Base-by-base conservation (phyloP, 1,284 basidiomycete species). In the Malassezia slooffiae region DNA sequence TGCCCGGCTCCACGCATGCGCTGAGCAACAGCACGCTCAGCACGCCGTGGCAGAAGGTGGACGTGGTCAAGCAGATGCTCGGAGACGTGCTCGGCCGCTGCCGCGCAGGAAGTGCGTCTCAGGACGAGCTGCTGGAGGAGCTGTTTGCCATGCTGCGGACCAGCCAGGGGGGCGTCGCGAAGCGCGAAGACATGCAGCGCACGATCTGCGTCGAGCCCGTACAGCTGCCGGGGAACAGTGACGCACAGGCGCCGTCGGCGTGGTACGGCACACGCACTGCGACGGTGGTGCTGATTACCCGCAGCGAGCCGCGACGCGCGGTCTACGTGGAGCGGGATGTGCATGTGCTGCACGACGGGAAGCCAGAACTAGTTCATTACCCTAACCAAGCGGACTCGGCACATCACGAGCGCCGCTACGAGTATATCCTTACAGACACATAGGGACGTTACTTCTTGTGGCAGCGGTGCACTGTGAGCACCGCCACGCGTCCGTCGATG, bases 401-500 rank as follows among this genome's bases (percentile, higher is more conserved):
- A 15, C 15, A 34, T 17, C 33, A 41, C 23, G 39, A 47, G 35
- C 45, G 45, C 15, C 34, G 34, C 12, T 47, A 41, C 24, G 34
- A 41, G 34, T 47, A 7, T 26, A 26, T 12, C 7, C 24, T 26
- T n/a, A n/a, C n/a, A n/a, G n/a, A n/a, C n/a, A n/a, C n/a, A n/a
- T n/a, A n/a, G 38, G 43, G 31, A 13, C 9, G 12, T 38, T 17
- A 23, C 21, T 5, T 12, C 11, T 33, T 24, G 22, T 34, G 23
- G 5, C 19, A 26, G 9, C 50, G 19, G 42, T 68, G 50, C 27
- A 68, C 64, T 6, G 58, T 63, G 30, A 68, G 39, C 1, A 68
- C 50, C 6, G 62, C 63, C 9, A 60, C 60, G 20, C 58, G 46
- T 16, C 66, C 64, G 36, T 68, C 66, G 32, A 60, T 56, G 2